phyloP scores from a whole-genome alignment of 1,284 basidiomycete species.

The Apiotrichum sp. region DNA sequence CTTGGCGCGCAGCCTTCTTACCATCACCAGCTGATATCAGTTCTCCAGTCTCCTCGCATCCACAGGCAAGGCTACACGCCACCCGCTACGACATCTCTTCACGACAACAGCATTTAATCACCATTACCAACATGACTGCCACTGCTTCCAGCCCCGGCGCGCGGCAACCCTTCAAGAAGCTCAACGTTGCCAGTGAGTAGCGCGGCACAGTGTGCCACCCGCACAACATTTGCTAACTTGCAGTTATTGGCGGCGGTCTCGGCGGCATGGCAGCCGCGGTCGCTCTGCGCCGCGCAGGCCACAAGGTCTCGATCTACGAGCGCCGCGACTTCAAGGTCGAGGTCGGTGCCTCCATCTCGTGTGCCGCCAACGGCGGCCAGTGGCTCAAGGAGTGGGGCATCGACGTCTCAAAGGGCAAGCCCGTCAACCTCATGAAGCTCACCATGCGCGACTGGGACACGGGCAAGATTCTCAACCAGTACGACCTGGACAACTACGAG shows the following conservation, averaged over 20 bases:
- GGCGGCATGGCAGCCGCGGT: slow-evolving; percentile 33
- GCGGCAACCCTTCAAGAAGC: slow-evolving; percentile 9
- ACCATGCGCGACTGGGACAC: slow-evolving; percentile 38
- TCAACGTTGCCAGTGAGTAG: slow-evolving; percentile 12
- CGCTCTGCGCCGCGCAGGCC: slow-evolving; percentile 33
- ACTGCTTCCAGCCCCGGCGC: too few relatives aligned
- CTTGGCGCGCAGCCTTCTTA: too few relatives aligned
- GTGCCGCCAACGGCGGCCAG: slow-evolving; percentile 32
- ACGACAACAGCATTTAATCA: too few relatives aligned
- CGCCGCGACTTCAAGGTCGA: slow-evolving; percentile 36
- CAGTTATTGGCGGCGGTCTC: slow-evolving; percentile 35
- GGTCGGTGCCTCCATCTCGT: slow-evolving; percentile 40
- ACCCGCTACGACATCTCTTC: too few relatives aligned
- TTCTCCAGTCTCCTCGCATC: too few relatives aligned
- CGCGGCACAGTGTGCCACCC: neutral
- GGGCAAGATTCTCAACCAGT: slow-evolving; percentile 33
- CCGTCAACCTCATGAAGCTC: slow-evolving; percentile 33
- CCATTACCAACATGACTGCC: too few relatives aligned
- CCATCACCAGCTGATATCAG: too few relatives aligned
- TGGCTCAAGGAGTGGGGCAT: slow-evolving; percentile 39
- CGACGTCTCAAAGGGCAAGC: slow-evolving; percentile 26
- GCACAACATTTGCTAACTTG: too few relatives aligned
- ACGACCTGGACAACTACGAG: slow-evolving; percentile 33
- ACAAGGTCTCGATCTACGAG: slow-evolving; percentile 33
- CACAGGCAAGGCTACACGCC: too few relatives aligned